Evolutionary conservation across 805 yeast genomes (phyloP), one percentile per base, ranked within the genome.

Genomic region (Kuraishia ogatae): DNA sequence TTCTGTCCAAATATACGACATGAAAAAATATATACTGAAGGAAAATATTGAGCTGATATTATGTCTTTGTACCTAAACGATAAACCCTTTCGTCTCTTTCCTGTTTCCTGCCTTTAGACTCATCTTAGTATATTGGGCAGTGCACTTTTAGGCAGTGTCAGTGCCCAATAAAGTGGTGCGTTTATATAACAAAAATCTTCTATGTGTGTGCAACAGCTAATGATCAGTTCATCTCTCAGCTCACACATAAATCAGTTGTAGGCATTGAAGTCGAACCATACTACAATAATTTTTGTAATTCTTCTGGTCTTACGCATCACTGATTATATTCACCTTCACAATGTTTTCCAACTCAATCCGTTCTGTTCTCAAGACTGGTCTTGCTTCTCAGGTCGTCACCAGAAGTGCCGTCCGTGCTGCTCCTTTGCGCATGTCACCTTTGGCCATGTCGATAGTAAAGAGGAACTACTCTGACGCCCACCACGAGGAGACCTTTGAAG

Each of bases 401-500:
- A 50, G 51, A 28, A 22, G 48, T 23, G 53, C 39, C 48, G 13
- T 20, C 29, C n/a, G 29, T 35, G 43, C 43, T 35, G 43, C 43
- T 35, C 43, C 43, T 35, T 35, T 50, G 21, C 20, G 43, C 19
- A n/a, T 29, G 22, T 35, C 26, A 22, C 51, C 51, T 22, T 26
- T 50, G 43, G 39, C 26, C 19, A n/a, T 50, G 51, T 48, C 48
- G n/a, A 21, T 43, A 20, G 48, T 26, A 24, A 51, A 28, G 54
- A 69, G 97, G 83, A 78, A 78, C 66, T 91, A 88, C 80, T 87
- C 96, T 54, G 85, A 78, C n/a, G n/a, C n/a, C 63, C 96, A 89
- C 70, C 89, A 85, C 62, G 96, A 89, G 71, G 97, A 91, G 78
- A 84, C 96, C 54, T 92, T 89, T 62, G 97, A 91, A 76, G 97